A percentile compares a stretch with the other conserved stretches of the same genome.
Conservation (phyloP, 257 asterid genomes). For the Nicotiana undulata region DNA sequence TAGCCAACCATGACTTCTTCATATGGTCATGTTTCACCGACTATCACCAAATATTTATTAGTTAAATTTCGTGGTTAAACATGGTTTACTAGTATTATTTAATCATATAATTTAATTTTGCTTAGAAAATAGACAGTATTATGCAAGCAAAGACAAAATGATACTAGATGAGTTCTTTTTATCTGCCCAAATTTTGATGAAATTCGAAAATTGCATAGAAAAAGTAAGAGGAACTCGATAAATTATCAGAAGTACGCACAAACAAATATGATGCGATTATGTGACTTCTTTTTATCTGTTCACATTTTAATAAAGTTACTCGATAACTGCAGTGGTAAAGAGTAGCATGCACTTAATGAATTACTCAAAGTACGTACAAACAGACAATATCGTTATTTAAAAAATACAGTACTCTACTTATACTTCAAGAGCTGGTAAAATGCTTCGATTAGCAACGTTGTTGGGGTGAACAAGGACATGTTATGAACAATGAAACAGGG, state of each 20-base stretch:
- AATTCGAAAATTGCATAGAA: too few relatives aligned
- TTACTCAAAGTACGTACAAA: background rate
- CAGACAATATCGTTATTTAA: background rate
- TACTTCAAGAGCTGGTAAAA: background rate
- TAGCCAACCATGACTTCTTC: constrained; percentile 30
- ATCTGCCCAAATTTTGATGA: too few relatives aligned
- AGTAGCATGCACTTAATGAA: background rate
- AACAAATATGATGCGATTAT: background rate
- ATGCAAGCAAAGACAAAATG: too few relatives aligned
- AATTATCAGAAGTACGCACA: too few relatives aligned
- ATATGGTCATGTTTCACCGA: constrained; percentile 18
- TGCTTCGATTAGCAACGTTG: background rate
- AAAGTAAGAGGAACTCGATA: too few relatives aligned
- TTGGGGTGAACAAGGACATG: constrained; percentile 16
- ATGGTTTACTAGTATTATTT: background rate
- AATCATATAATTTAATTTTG: background rate
- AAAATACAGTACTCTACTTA: background rate
- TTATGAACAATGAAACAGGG: constrained; percentile 7
- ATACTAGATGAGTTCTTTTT: too few relatives aligned
- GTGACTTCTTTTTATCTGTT: background rate
- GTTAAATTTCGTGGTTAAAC: background rate
- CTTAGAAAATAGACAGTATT: background rate
- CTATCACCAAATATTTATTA: background rate
- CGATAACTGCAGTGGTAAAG: too few relatives aligned
- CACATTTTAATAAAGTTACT: background rate